A percentile compares a stretch with the other conserved stretches of the same genome.
These are phyloP conservation scores for Vanrija pseudolonga DNA, from an alignment of 1,284 basidiomycete genomes.

Conservation along the genomic window DNA sequence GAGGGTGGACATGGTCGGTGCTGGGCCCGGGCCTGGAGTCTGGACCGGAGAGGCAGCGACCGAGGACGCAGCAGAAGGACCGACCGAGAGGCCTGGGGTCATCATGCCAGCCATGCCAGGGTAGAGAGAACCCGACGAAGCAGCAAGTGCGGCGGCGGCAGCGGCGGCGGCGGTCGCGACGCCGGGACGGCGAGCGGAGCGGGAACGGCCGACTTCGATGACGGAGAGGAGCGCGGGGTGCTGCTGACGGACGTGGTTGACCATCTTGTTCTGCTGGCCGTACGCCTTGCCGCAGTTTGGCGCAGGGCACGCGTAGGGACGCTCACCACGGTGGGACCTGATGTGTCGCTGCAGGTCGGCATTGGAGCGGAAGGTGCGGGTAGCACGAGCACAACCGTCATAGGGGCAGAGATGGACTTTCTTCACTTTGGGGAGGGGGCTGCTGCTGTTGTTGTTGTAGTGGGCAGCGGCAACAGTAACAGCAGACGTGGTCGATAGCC, in stretches of 20 bases:
- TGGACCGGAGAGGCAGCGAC: too few species aligned
- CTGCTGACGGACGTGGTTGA: constrained; percentile 22
- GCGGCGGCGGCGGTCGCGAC: constrained; percentile 1
- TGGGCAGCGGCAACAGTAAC: background rate
- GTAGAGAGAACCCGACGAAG: too few species aligned
- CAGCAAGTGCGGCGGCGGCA: background rate
- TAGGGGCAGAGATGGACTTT: constrained; percentile 17
- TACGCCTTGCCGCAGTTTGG: constrained; percentile 19
- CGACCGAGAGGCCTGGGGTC: too few species aligned
- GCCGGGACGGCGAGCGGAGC: constrained; percentile 4
- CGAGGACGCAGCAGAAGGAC: too few species aligned
- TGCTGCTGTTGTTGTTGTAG: constrained; percentile 1
- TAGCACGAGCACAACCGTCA: constrained; percentile 10
- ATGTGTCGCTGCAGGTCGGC: constrained; percentile 25
- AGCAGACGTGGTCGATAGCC: background rate
- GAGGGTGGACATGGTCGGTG: too few species aligned
- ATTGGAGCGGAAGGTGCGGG: constrained; percentile 21
- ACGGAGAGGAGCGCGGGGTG: constrained; percentile 11
- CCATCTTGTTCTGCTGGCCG: constrained; percentile 25
- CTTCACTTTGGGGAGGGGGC: constrained; percentile 8
- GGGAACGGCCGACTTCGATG: constrained; percentile 11
- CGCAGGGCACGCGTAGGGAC: constrained; percentile 13
- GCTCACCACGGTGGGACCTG: constrained; percentile 17
- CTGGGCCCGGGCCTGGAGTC: too few species aligned
- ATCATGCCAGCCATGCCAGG: too few species aligned